A percentile compares a stretch with the other conserved stretches of the same genome.
These are phyloP conservation scores for Citrus maxima DNA, from an alignment of 345 rosid genomes.

Conservation along the genomic window DNA sequence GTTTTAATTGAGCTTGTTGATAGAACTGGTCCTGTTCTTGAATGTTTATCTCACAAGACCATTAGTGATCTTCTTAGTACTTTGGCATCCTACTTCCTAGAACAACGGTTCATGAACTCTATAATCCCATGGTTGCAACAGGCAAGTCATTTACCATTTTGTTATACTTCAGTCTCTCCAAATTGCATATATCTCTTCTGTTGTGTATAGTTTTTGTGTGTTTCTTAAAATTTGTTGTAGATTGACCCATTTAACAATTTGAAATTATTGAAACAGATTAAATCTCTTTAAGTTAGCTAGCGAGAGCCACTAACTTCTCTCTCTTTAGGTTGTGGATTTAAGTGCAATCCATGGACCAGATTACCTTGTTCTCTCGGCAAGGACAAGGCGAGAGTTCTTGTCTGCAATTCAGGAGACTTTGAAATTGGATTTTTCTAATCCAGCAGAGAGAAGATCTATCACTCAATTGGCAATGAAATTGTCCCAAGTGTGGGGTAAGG, in stretches of 20 bases:
- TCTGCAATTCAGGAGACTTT: slow-evolving; percentile 74
- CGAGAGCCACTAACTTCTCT: neutral
- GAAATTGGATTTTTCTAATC: slow-evolving; percentile 61
- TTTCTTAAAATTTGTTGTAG: neutral
- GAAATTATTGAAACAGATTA: neutral
- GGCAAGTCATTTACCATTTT: slow-evolving; percentile 44
- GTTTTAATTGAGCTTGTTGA: slow-evolving; percentile 76
- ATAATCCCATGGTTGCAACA: slow-evolving; percentile 91
- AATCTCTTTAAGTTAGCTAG: neutral
- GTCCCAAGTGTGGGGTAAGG: slow-evolving; percentile 77
- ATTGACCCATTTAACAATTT: neutral
- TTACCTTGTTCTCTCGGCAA: slow-evolving; percentile 51
- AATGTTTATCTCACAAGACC: slow-evolving; percentile 62
- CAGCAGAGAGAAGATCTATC: slow-evolving; percentile 60
- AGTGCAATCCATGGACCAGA: slow-evolving; percentile 69
- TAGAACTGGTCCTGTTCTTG: slow-evolving; percentile 83
- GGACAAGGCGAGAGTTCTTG: slow-evolving; percentile 57
- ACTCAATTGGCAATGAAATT: slow-evolving; percentile 67
- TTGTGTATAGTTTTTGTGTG: neutral
- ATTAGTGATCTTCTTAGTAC: slow-evolving; percentile 58
- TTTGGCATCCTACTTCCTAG: slow-evolving; percentile 58
- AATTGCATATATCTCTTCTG: neutral
- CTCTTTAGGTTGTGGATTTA: slow-evolving; percentile 66
- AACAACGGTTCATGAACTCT: slow-evolving; percentile 58
- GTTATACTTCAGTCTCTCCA: neutral